Evolutionary conservation across 441 rosid genomes (phyloP), one percentile per base, ranked within the genome.

Genomic region (Oxalis stricta): DNA sequence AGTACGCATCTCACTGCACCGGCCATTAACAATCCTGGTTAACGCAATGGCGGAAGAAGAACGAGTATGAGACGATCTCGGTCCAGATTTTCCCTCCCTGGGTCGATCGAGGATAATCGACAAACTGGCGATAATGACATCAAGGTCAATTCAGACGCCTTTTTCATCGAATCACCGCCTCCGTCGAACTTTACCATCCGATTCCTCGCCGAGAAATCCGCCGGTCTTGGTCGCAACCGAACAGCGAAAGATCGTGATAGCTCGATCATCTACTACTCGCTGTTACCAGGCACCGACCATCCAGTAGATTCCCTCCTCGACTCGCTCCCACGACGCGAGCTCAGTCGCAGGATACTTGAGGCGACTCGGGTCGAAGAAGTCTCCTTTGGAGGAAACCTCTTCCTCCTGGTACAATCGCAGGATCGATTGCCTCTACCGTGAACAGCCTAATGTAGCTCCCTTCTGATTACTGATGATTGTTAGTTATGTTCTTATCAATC

Each of bases 221-320:
- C 80, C 0, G 61, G 57, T n/a, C n/a, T n/a, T n/a, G 31, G 73
- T 70, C 12, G 70, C 83, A 1, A 15, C 30, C 10, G 81, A 77
- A 81, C 83, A 83, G 61, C 83, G 84, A 0, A 91, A 64, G 67
- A 75, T 41, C 10, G 75, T 91, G 31, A 83, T n/a, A 69, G 50
- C 71, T 70, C 45, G 92, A 80, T 10, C 76, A 86, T 46, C 42
- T 86, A 23, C 65, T 79, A 46, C 41, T 37, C 44, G 94, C 92
- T n/a, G 86, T 71, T 18, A 76, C 74, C 61, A 64, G 83, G 53
- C 99, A 87, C 66, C 83, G 48, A 17, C 95, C 92, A 18, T 81
- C 79, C 0, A 60, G 69, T 26, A n/a, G 97, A 92, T 71, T 87
- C 87, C 56, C 79, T 92, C 24, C 75, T 84, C 12, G 95, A 92